These are phyloP conservation scores for Hypoxylon fuscum DNA, from an alignment of 495 filamentous ascomycete species.

Conservation along the genomic window DNA sequence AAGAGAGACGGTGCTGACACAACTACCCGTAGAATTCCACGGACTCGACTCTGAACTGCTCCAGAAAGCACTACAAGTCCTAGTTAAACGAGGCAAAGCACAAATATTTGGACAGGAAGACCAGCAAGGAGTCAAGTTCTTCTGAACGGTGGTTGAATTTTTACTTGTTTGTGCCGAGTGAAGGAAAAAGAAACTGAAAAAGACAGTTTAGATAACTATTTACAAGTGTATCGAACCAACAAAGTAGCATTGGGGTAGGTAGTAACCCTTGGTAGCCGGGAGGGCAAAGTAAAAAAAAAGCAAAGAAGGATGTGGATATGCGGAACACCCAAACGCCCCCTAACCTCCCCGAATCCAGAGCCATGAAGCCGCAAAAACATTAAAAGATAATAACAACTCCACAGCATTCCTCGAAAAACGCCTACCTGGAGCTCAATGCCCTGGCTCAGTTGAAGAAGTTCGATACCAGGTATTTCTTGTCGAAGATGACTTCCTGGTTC, in stretches of 20 bases:
- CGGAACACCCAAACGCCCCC: conserved; percentile 18
- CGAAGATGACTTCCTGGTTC: conserved; percentile 76
- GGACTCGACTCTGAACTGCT: conserved; percentile 85
- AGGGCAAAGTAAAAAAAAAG: neutral
- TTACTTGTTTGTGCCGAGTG: neutral
- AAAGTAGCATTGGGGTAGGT: neutral
- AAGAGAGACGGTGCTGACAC: conserved; percentile 4
- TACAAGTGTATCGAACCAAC: conserved; percentile 14
- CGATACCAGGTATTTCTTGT: conserved; percentile 65
- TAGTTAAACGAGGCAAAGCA: conserved; percentile 90
- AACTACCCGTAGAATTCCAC: conserved; percentile 72
- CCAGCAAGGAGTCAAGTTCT: conserved; percentile 93
- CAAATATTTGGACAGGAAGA: conserved; percentile 93
- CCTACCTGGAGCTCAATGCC: neutral
- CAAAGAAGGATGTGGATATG: conserved; percentile 2
- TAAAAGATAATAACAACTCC: conserved; percentile 9
- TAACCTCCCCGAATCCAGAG: conserved; percentile 3
- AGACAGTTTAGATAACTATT: conserved; percentile 20
- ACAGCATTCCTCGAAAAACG: neutral
- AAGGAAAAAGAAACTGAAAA: too few relatives aligned
- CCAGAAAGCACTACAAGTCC: conserved; percentile 74
- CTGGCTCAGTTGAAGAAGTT: conserved; percentile 44
- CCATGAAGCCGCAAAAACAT: conserved; percentile 30
- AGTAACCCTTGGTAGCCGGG: neutral
- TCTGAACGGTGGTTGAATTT: conserved; percentile 57